Evolutionary conservation across 1,139 yeast species (phyloP).

Genomic region (Yamadazyma trypodendri): DNA sequence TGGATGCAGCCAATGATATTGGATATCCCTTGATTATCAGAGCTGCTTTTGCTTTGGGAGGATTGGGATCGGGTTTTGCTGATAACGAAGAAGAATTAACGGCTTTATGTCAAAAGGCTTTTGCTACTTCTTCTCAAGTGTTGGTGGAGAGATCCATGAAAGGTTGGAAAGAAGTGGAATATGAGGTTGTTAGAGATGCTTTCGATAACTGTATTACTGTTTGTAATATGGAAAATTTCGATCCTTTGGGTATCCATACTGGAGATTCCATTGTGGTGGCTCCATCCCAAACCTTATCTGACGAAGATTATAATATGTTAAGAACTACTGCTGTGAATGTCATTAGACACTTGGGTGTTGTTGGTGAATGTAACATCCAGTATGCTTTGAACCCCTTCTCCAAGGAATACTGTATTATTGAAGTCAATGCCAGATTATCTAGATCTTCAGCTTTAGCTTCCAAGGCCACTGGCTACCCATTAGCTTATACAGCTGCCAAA

Average conservation of each 20-base stretch:
- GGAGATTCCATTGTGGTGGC: constrained; percentile 99
- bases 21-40: constrained; percentile 97
- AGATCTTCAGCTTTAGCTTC: constrained; percentile 98
- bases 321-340: constrained; percentile 97
- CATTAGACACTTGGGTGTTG: constrained; percentile 96
- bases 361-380: constrained; percentile 98
- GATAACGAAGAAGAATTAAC: constrained; percentile 82
- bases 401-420: constrained; percentile 94
- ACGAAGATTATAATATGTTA: constrained; percentile 97
- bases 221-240: constrained; percentile 99
- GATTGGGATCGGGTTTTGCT: constrained; percentile 98
- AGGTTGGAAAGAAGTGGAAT: constrained; percentile 99
- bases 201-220: constrained; percentile 97
- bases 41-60: constrained; percentile 97
- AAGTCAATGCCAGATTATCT: constrained; percentile 96
- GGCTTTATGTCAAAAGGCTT: constrained; percentile 84
- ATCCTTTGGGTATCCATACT: constrained; percentile 97
- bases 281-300: constrained; percentile 95
- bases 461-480: constrained; percentile 97
- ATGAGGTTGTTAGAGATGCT: constrained; percentile 98
- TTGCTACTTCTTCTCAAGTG: constrained; percentile 95
- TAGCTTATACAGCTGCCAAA: constrained; percentile 98
- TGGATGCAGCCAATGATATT: constrained; percentile 78
- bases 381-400: constrained; percentile 94
- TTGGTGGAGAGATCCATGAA: constrained; percentile 95